phyloP scores from a whole-genome alignment of 768 basidiomycete genomes.

The Hortiboletus flavorubellus region DNA sequence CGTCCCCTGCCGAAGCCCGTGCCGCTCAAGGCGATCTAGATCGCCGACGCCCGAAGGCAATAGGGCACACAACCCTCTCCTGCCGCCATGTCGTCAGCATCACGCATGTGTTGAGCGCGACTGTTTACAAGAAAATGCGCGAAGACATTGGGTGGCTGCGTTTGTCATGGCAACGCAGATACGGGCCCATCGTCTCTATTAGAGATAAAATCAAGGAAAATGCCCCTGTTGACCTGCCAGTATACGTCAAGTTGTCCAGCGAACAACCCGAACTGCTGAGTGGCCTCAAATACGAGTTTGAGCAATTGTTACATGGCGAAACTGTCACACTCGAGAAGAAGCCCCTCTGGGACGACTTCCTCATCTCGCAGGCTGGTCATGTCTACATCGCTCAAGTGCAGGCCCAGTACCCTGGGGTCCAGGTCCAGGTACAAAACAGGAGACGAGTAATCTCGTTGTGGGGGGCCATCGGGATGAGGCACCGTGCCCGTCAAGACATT shows the following conservation, averaged over 20 bases:
- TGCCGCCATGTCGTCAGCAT: slow-evolving; percentile 57
- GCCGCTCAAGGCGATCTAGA: slow-evolving; percentile 48
- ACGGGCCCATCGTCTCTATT: slow-evolving; percentile 31
- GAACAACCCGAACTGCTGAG: slow-evolving; percentile 50
- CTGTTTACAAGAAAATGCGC: slow-evolving; percentile 39
- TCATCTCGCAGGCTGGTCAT: slow-evolving; percentile 40
- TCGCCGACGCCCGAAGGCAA: slow-evolving; percentile 40
- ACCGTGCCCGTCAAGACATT: slow-evolving; percentile 42
- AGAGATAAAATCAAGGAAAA: slow-evolving; percentile 18
- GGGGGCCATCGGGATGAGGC: slow-evolving; percentile 45
- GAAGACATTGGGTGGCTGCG: slow-evolving; percentile 47
- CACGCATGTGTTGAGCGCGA: slow-evolving; percentile 38
- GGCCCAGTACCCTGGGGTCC: slow-evolving; percentile 35
- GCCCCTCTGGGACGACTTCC: slow-evolving; percentile 65
- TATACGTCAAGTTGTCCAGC: slow-evolving; percentile 47
- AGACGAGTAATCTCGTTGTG: slow-evolving; percentile 52
- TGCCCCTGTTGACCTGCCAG: slow-evolving; percentile 13
- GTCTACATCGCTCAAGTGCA: slow-evolving; percentile 47
- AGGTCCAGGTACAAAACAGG: slow-evolving; percentile 39
- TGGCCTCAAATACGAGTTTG: slow-evolving; percentile 56
- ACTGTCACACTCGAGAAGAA: slow-evolving; percentile 48
- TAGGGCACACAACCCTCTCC: slow-evolving; percentile 44
- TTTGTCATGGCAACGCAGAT: slow-evolving; percentile 31
- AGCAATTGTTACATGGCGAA: slow-evolving; percentile 62
- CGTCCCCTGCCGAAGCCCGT: slow-evolving; percentile 49